phyloP scores from a whole-genome alignment of 2,329 filamentous ascomycete species.

The Rutstroemia sp. region DNA sequence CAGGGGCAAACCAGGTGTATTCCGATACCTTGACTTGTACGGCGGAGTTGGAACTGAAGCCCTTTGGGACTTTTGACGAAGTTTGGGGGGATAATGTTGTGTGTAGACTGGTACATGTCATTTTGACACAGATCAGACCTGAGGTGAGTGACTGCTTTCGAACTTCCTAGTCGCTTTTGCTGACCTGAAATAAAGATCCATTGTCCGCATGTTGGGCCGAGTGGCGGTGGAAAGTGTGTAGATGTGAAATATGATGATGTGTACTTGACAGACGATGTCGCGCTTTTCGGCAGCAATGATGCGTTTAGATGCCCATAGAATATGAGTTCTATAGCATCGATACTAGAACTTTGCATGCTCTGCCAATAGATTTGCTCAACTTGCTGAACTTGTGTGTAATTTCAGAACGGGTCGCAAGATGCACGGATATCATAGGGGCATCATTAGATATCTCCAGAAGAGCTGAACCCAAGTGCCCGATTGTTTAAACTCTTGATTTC shows the following conservation, averaged over 20 bases:
- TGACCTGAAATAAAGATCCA: neutral
- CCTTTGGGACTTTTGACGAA: conserved; percentile 36
- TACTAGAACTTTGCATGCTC: neutral
- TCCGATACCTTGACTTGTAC: neutral
- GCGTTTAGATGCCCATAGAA: neutral
- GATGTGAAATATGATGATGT: neutral
- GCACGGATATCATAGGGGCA: no score
- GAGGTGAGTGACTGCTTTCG: neutral
- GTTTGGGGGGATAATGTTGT: conserved; percentile 38
- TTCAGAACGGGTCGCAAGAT: no score
- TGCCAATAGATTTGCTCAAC: no score
- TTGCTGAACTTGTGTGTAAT: no score
- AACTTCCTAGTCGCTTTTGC: neutral
- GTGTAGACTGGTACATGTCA: conserved; percentile 35
- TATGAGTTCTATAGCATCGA: neutral
- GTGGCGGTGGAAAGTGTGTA: neutral
- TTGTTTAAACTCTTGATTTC: no score
- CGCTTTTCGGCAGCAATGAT: neutral
- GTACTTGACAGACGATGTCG: neutral
- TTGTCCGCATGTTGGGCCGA: neutral
- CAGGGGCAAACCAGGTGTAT: neutral
- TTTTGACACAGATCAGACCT: conserved; percentile 23
- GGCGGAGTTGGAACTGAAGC: conserved; percentile 12
- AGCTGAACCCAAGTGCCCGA: no score
- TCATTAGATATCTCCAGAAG: no score